A percentile compares a stretch with the other conserved stretches of the same genome.
These are phyloP conservation scores for Aspergillus terreus DNA, from an alignment of 2,329 filamentous ascomycete genomes.

Conservation along the genomic window DNA sequence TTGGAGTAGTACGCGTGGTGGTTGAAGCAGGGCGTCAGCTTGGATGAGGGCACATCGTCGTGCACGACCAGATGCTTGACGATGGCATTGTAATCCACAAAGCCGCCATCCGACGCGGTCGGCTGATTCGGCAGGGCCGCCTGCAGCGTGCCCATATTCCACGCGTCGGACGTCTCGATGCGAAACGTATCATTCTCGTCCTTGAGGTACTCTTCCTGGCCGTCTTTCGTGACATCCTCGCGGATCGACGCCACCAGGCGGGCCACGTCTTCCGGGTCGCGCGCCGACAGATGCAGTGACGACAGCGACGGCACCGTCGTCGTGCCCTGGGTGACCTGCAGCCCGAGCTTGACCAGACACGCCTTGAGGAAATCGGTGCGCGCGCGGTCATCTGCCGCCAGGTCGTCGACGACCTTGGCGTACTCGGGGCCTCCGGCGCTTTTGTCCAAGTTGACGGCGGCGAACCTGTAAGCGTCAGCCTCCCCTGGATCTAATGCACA, in stretches of 20 bases:
- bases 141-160: conserved; percentile 55
- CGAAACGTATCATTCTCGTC: conserved; percentile 81
- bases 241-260: conserved; percentile 61
- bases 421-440: conserved; percentile 67
- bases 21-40: conserved; percentile 81
- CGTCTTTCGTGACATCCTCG: conserved; percentile 64
- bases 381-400: conserved; percentile 66
- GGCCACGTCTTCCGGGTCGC: conserved; percentile 62
- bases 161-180: conserved; percentile 64
- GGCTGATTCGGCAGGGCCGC: conserved; percentile 49
- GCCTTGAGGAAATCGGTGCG: conserved; percentile 74
- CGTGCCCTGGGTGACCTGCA: conserved; percentile 70
- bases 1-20: conserved; percentile 74
- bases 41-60: conserved; percentile 64
- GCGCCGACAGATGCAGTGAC: conserved; percentile 73
- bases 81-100: conserved; percentile 70
- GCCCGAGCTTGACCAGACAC: conserved; percentile 72
- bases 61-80: conserved; percentile 73
- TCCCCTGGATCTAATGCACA: not conserved
- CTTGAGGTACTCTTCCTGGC: conserved; percentile 68
- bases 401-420: conserved; percentile 61
- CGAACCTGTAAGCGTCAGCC: conserved; percentile 60
- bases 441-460: conserved; percentile 69
- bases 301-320: conserved; percentile 74
- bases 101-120: conserved; percentile 50